Conservation (phyloP, 768 basidiomycete genomes). For the Suillus bovinus region DNA sequence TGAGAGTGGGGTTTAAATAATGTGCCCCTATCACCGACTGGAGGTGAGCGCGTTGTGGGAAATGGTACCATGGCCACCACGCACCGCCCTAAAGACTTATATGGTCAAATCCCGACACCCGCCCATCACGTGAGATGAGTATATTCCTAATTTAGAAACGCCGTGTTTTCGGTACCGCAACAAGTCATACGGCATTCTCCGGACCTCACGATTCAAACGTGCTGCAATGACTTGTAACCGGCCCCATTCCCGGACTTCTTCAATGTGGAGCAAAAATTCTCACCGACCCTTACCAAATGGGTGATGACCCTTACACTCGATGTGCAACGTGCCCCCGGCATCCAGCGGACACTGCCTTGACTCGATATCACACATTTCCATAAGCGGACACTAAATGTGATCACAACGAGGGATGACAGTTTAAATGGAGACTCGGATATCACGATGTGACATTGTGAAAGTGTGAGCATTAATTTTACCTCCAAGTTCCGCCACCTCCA, state of each 20-base stretch:
- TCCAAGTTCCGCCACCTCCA: constrained; percentile 14
- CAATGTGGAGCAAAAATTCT: constrained; percentile 1
- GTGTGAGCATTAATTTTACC: constrained; percentile 15
- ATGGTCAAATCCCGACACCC: background rate
- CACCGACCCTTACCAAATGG: background rate
- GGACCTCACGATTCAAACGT: background rate
- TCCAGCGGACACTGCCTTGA: constrained; percentile 17
- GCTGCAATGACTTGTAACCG: background rate
- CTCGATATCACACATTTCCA: constrained; percentile 17
- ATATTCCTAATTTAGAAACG: background rate
- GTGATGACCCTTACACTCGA: constrained; percentile 6
- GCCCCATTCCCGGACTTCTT: constrained; percentile 4
- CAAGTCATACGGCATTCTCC: background rate
- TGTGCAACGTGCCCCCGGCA: constrained; percentile 26
- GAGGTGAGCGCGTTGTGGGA: background rate
- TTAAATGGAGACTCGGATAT: constrained; percentile 16
- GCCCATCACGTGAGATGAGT: background rate
- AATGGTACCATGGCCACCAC: background rate
- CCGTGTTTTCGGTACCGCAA: background rate
- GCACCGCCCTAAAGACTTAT: background rate
- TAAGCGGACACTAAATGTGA: constrained; percentile 22
- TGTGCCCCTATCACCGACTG: background rate
- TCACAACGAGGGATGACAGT: constrained; percentile 24
- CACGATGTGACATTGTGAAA: constrained; percentile 28
- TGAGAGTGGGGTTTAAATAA: background rate